phyloP scores from a whole-genome alignment of 2,329 filamentous ascomycete species.

The Graphiopsis chlorocephala region DNA sequence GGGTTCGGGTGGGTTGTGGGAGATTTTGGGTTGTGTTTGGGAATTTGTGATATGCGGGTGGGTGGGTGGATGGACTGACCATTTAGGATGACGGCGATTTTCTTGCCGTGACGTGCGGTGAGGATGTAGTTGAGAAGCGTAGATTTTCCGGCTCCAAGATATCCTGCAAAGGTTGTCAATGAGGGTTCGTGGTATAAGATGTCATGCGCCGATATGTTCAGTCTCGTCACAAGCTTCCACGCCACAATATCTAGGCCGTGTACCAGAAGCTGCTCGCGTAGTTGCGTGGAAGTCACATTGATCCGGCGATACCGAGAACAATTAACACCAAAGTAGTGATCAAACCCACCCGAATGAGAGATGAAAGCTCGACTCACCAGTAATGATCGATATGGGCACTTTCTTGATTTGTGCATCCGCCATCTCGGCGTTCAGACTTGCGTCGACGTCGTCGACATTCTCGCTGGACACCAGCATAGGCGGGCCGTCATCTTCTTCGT shows the following conservation, averaged over 20 bases:
- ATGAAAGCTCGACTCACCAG: conserved; percentile 51
- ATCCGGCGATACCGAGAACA: background rate
- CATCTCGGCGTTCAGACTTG: conserved; percentile 37
- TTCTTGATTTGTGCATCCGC: conserved; percentile 57
- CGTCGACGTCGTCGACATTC: conserved; percentile 24
- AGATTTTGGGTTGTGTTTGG: background rate
- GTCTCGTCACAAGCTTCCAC: background rate
- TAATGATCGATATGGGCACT: conserved; percentile 83
- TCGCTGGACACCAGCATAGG: conserved; percentile 63
- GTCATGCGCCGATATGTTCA: background rate
- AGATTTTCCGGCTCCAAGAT: conserved; percentile 93
- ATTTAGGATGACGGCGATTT: conserved; percentile 96
- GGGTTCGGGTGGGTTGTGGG: background rate
- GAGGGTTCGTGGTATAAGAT: background rate
- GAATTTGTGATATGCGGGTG: background rate
- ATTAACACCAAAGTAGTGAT: background rate
- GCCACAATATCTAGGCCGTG: background rate
- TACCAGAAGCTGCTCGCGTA: no score
- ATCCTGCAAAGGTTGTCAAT: conserved; percentile 55
- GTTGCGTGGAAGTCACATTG: background rate
- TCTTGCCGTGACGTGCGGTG: conserved; percentile 92
- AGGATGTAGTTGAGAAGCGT: conserved; percentile 95
- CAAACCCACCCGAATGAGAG: no score
- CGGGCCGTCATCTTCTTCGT: conserved; percentile 56
- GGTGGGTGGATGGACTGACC: conserved; percentile 46